Conservation (phyloP, 2,329 filamentous ascomycete genomes). For the Colletotrichum sp. region DNA sequence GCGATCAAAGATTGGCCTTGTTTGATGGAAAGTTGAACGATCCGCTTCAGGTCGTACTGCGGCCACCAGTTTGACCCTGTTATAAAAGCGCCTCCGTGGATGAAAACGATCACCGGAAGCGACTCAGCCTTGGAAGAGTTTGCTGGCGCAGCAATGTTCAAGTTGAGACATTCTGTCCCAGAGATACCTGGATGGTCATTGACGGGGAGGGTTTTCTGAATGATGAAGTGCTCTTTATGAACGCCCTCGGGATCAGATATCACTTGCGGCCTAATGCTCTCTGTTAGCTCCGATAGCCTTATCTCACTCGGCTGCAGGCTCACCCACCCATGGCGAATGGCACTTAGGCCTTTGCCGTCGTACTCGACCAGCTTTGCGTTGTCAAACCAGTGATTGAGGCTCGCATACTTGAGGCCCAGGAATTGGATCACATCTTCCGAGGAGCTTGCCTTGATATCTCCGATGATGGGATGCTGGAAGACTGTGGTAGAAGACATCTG, state of each 20-base stretch:
- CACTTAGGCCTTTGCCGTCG: slow-evolving; percentile 26
- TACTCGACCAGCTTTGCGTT: slow-evolving; percentile 12
- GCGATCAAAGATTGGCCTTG: slow-evolving; percentile 49
- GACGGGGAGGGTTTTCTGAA: slow-evolving; percentile 50
- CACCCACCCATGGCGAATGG: slow-evolving; percentile 37
- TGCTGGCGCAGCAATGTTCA: slow-evolving; percentile 53
- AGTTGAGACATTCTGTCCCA: slow-evolving; percentile 53
- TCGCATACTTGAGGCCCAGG: slow-evolving; percentile 26
- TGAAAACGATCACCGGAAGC: slow-evolving; percentile 55
- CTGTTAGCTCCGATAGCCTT: neutral
- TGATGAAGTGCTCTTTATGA: slow-evolving; percentile 48
- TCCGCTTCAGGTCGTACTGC: slow-evolving; percentile 48
- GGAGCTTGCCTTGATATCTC: neutral
- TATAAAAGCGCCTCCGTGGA: slow-evolving; percentile 56
- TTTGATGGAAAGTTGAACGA: slow-evolving; percentile 48
- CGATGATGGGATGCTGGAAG: slow-evolving; percentile 2
- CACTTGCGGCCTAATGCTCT: slow-evolving; percentile 33
- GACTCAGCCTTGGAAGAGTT: slow-evolving; percentile 26
- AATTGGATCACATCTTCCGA: slow-evolving; percentile 21
- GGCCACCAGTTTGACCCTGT: slow-evolving; percentile 57
- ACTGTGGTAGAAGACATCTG: neutral
- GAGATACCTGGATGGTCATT: slow-evolving; percentile 40
- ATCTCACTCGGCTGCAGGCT: neutral
- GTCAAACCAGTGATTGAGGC: slow-evolving; percentile 21
- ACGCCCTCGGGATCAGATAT: slow-evolving; percentile 42